Conservation (phyloP, 169 alveolate genomes). For the Plasmodium gonderi region DNA sequence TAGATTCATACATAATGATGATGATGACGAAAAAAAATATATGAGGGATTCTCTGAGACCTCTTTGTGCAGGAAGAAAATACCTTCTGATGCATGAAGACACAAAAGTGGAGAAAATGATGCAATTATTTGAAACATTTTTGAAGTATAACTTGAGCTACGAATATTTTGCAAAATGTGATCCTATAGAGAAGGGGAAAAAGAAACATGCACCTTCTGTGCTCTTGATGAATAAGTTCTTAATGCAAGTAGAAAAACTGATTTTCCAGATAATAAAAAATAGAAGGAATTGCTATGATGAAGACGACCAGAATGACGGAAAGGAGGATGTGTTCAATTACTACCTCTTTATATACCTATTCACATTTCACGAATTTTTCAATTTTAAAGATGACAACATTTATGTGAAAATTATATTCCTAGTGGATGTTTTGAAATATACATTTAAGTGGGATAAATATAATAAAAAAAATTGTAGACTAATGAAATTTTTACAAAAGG, state of each 20-base stretch:
- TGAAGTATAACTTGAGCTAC: constrained; percentile 57
- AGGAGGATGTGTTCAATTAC: constrained; percentile 1
- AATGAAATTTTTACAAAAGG: constrained; percentile 6
- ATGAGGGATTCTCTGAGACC: neutral
- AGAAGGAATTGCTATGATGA: neutral
- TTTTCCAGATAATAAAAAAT: neutral
- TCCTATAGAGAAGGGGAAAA: neutral
- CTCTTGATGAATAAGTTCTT: constrained; percentile 19
- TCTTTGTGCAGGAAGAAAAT: neutral
- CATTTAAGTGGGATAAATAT: neutral
- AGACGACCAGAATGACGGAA: too few relatives aligned
- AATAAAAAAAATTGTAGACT: neutral
- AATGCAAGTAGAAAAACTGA: neutral
- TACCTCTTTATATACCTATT: constrained; percentile 40
- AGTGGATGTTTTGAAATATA: neutral
- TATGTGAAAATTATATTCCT: constrained; percentile 4
- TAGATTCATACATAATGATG: neutral
- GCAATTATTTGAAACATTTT: constrained; percentile 32
- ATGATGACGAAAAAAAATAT: neutral
- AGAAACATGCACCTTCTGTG: neutral
- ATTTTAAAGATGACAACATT: neutral
- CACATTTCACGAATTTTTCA: constrained; percentile 1
- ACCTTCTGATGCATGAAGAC: neutral
- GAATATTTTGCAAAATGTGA: neutral
- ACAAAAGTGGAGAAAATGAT: neutral